Base-by-base conservation (phyloP, 2,329 filamentous ascomycete genomes). In the Beauveria scarabaeidicola region DNA sequence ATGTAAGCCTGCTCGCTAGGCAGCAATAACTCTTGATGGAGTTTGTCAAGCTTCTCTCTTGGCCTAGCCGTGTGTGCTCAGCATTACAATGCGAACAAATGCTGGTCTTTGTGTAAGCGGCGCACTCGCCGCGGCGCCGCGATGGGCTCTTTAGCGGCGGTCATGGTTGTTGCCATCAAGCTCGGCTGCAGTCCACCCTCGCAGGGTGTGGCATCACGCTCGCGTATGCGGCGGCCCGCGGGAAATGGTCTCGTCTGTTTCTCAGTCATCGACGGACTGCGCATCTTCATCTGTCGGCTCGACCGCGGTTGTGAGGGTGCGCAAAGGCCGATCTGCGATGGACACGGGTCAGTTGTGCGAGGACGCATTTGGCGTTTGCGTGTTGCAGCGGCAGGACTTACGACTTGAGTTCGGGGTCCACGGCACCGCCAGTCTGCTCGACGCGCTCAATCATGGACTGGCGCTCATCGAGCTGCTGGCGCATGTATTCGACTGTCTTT, bases 401-500 rank as follows among this genome's bases (percentile, higher is more conserved):
- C 77, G 70, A 74, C 68, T 74, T 79, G 47, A 74, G 60, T 59
- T 76, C 71, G 56, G 79, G 73, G 29, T 78, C 74, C 2, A 89
- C 81, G 3, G 75, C 73, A 1, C 83, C 83, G 15, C 85, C 84
- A 15, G 77, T 75, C 52, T 76, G 77, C 66, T 88, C 83, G 44
- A 88, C 78, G 62, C 80, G 75, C 27, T 78, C 74, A 57, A 89
- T 76, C 60, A 90, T 72, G 25, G 76, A 73, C 58, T 81, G 77
- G 19, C 87, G 78, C 69, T 83, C 80, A 52, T 78, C 74, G 9
- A 90, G 72, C 68, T 86, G 78, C 62, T 84, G 74, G 46, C 78
- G 78, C 68, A 89, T 86, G 63, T 80, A 87, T 15, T 87, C 84
- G 32, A 88, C 82, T 0, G 87, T 88, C 64, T 81, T 81, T 63